phyloP scores from a whole-genome alignment of 2,329 filamentous ascomycete genomes.

The Ceratocystis papillata region DNA sequence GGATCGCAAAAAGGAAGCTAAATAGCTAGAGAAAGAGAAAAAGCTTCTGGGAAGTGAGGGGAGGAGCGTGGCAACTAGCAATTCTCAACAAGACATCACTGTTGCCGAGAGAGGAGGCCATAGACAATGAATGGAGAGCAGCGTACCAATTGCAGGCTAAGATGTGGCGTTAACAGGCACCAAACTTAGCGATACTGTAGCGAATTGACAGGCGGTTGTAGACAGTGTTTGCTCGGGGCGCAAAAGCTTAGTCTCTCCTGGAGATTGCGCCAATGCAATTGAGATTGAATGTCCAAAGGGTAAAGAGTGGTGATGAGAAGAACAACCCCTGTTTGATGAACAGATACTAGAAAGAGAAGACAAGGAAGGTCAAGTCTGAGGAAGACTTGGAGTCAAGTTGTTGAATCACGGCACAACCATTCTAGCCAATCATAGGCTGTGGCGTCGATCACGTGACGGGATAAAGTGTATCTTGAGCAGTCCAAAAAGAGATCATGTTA shows the following conservation, averaged over 20 bases:
- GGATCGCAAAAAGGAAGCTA: not conserved
- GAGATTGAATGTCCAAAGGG: conserved; percentile 4
- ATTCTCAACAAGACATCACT: not conserved
- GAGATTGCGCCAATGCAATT: conserved; percentile 21
- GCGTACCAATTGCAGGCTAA: conserved; percentile 9
- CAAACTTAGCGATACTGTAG: conserved; percentile 2
- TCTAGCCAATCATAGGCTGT: conserved; percentile 15
- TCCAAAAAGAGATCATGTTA: not conserved
- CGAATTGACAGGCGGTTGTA: conserved; percentile 1
- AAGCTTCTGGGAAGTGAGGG: not conserved
- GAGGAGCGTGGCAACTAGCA: not conserved
- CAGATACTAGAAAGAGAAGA: conserved; percentile 13
- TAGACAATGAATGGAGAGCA: not conserved
- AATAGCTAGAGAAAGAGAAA: not conserved
- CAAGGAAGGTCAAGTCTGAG: conserved; percentile 9
- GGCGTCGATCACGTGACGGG: not conserved
- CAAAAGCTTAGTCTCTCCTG: conserved; percentile 20
- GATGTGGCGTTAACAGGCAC: conserved; percentile 19
- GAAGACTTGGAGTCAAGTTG: conserved; percentile 15
- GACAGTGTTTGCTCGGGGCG: conserved; percentile 11
- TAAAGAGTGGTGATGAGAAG: conserved; percentile 13
- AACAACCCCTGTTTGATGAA: conserved; percentile 20
- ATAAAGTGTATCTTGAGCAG: not conserved
- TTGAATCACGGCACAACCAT: conserved; percentile 15
- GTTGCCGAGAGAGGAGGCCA: not conserved